Percentiles rank a stretch among this genome's conserved stretches.
Conservation (phyloP, 75 land plant species). For the Cryptomeria japonica region DNA sequence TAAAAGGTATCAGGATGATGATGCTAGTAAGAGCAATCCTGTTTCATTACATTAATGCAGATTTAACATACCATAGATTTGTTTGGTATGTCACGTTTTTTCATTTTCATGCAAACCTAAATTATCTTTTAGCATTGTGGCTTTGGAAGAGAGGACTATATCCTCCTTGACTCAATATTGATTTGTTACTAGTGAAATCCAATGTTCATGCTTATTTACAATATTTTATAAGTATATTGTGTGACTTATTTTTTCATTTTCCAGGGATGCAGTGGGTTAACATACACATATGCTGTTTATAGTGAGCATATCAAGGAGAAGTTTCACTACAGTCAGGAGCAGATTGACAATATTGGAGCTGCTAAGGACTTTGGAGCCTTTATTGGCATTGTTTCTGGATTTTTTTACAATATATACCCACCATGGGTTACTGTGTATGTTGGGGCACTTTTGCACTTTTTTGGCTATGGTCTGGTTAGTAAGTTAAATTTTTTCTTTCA, state of each 20-base stretch:
- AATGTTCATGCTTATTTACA: neutral
- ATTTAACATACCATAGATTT: neutral
- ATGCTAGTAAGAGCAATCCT: too few species aligned
- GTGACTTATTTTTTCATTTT: conserved; percentile 6
- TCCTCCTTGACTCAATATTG: neutral
- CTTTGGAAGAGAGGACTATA: too few species aligned
- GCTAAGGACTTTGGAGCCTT: conserved; percentile 51
- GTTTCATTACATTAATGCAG: too few species aligned
- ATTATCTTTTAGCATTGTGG: too few species aligned
- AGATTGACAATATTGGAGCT: conserved; percentile 48
- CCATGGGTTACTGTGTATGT: conserved; percentile 36
- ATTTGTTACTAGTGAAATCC: neutral
- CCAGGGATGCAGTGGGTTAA: conserved; percentile 46
- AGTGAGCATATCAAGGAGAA: conserved; percentile 42
- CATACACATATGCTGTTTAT: conserved; percentile 52
- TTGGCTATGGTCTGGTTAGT: conserved; percentile 37
- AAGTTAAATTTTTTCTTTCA: neutral
- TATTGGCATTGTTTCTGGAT: conserved; percentile 38
- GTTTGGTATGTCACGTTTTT: too few species aligned
- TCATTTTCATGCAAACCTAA: too few species aligned
- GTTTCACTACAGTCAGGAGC: conserved; percentile 38
- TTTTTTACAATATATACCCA: conserved; percentile 41
- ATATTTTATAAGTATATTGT: neutral
- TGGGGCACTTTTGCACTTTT: conserved; percentile 39
- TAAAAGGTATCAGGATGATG: too few species aligned